Evolutionary conservation across 75 land plant species (phyloP).

Genomic region (Pinus taeda): DNA sequence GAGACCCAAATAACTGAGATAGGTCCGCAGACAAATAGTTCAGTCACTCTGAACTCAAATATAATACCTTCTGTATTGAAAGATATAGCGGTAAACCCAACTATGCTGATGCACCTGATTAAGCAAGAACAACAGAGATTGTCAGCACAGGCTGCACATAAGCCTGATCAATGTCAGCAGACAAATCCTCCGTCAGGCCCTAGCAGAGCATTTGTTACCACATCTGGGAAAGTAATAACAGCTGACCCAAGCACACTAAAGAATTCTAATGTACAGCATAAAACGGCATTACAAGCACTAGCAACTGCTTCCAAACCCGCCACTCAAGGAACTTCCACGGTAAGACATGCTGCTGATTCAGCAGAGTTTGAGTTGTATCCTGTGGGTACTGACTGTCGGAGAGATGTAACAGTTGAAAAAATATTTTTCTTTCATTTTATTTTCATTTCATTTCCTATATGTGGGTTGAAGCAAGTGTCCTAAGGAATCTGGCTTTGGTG

Average conservation of each 20-base stretch:
- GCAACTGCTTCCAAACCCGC: not conserved
- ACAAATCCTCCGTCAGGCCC: not conserved
- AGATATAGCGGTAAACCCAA: constrained; percentile 39
- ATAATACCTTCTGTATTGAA: constrained; percentile 28
- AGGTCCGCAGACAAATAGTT: not conserved
- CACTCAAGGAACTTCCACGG: constrained; percentile 22
- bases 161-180: constrained; percentile 6
- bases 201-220: not conserved
- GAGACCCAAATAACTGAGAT: not conserved
- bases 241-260: not conserved
- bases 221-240: constrained; percentile 3
- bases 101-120: constrained; percentile 32
- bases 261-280: not conserved
- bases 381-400: not conserved
- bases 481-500: not conserved
- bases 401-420: not conserved
- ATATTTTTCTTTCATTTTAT: not conserved
- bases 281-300: not conserved
- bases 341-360: constrained; percentile 18
- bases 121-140: constrained; percentile 23
- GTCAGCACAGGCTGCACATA: constrained; percentile 15
- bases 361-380: not conserved
- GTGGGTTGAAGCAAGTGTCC: not conserved
- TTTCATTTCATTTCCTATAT: not conserved
- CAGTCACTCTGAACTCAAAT: not conserved